These are phyloP conservation scores for Rugonectria rugulosa DNA, from an alignment of 2,329 filamentous ascomycete genomes.

Conservation along the genomic window DNA sequence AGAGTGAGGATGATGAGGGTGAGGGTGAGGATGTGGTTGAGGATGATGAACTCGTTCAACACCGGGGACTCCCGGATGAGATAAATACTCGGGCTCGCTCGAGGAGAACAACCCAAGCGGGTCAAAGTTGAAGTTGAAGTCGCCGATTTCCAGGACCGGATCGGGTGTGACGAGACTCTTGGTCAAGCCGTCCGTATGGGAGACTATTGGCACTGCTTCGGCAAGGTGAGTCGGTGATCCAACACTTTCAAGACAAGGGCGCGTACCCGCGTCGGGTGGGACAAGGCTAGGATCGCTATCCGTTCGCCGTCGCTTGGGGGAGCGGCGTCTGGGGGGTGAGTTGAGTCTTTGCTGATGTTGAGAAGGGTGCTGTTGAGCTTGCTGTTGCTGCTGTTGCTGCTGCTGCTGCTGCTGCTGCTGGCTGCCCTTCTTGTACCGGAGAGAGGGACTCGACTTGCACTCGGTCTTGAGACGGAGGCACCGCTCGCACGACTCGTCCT, in stretches of 20 bases:
- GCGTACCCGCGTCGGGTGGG: constrained; percentile 48
- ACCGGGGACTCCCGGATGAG: constrained; percentile 35
- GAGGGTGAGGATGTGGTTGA: not conserved
- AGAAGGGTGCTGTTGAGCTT: constrained; percentile 8
- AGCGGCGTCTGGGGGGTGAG: constrained; percentile 36
- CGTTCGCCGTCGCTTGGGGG: constrained; percentile 49
- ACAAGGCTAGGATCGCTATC: constrained; percentile 43
- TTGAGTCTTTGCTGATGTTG: constrained; percentile 21
- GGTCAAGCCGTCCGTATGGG: constrained; percentile 34
- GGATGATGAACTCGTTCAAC: constrained; percentile 24
- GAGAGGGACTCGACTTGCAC: constrained; percentile 55
- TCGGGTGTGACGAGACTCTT: constrained; percentile 41
- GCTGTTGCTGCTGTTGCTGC: constrained; percentile 24
- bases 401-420: constrained; percentile 37
- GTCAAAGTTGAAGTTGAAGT: constrained; percentile 48
- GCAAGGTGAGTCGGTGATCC: constrained; percentile 37
- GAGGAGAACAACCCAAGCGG: constrained; percentile 42
- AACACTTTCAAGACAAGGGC: constrained; percentile 29
- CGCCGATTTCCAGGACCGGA: constrained; percentile 39
- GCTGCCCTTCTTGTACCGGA: constrained; percentile 47
- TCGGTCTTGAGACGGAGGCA: constrained; percentile 51
- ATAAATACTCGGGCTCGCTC: constrained; percentile 40
- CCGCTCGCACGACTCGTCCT: constrained; percentile 51
- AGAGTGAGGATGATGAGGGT: not conserved
- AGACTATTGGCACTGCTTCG: constrained; percentile 40